These are phyloP conservation scores for Postia placenta DNA, from an alignment of 768 basidiomycete species.

Conservation along the genomic window DNA sequence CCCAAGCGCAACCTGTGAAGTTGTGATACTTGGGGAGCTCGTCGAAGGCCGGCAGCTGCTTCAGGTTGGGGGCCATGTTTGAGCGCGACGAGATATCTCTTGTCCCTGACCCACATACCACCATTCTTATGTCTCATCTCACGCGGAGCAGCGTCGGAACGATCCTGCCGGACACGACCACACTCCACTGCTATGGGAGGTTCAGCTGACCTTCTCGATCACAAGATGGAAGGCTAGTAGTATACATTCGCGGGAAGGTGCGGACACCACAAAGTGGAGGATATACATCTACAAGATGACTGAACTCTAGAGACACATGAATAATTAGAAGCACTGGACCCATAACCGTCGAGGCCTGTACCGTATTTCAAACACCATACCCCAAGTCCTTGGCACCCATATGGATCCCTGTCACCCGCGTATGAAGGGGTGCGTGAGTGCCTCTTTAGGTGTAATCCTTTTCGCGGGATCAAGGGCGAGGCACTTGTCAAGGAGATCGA, in stretches of 20 bases:
- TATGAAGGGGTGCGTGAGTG: constrained; percentile 82
- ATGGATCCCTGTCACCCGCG: constrained; percentile 38
- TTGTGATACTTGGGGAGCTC: constrained; percentile 37
- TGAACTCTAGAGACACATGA: constrained; percentile 1
- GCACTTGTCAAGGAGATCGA: constrained; percentile 91
- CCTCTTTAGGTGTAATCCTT: constrained; percentile 86
- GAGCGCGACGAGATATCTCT: too few relatives aligned
- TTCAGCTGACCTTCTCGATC: constrained; percentile 3
- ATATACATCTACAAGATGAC: not conserved
- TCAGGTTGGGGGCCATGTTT: not conserved
- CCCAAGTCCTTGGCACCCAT: not conserved
- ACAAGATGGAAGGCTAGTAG: too few relatives aligned
- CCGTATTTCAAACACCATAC: not conserved
- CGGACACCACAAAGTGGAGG: too few relatives aligned
- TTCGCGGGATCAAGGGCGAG: constrained; percentile 80
- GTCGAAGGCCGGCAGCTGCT: constrained; percentile 39
- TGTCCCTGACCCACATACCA: too few relatives aligned
- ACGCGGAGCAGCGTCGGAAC: not conserved
- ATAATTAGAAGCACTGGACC: not conserved
- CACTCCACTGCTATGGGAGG: not conserved
- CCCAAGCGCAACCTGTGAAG: constrained; percentile 59
- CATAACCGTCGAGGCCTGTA: not conserved
- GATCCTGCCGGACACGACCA: not conserved
- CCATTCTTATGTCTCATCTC: too few relatives aligned
- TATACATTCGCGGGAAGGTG: too few relatives aligned